Evolutionary conservation across 768 basidiomycete species (phyloP), one percentile per base, ranked within the genome.

Genomic region (Pholiota conissans): DNA sequence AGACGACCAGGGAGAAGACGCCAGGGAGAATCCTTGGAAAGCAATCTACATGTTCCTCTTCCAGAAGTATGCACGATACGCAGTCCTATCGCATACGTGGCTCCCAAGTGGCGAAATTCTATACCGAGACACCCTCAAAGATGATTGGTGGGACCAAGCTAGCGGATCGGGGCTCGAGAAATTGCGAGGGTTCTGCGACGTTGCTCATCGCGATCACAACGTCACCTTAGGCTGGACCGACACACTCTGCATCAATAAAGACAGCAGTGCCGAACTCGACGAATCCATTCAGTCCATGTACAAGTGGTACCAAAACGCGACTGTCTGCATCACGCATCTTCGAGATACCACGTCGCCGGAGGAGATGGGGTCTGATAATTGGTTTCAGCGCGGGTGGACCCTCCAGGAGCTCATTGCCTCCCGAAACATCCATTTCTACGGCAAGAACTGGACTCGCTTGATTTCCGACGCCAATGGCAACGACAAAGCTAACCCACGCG

Each of bases 241-340:
- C 29, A 54, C 52, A 11, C 27, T 54, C 9, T 54, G 52, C 40
- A 54, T 54, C 28, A 45, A 54, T 26, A 54, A 54, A 22, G 40
- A 54, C 14, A 54, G 52, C 42, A 54, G 52, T 22, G 42, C 52
- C n/a, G 52, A 54, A 28, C 52, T 54, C 10, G 52, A 54, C 28
- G 52, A 54, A 5, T 45, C 52, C 28, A 45, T 54, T 9, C 52
- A 29, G 5, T 30, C 28, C n/a, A 54, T 54, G 52, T 54, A 28
- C 28, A 45, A 46, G n/a, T 54, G 52, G 52, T 54, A 54, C 39
- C 4, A 30, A 5, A 30, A 20, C 18, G 45, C 52, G 6, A 13
- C 28, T 3, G 30, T 34, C 18, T 54, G 52, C 30, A 54, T 54
- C n/a, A 42, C 40, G 16, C 18, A 42, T 42, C 40, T 42, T 20